A percentile compares a stretch with the other conserved stretches of the same genome.
These are phyloP conservation scores for Penicillium janthinellum DNA, from an alignment of 2,329 filamentous ascomycete genomes.

Conservation along the genomic window DNA sequence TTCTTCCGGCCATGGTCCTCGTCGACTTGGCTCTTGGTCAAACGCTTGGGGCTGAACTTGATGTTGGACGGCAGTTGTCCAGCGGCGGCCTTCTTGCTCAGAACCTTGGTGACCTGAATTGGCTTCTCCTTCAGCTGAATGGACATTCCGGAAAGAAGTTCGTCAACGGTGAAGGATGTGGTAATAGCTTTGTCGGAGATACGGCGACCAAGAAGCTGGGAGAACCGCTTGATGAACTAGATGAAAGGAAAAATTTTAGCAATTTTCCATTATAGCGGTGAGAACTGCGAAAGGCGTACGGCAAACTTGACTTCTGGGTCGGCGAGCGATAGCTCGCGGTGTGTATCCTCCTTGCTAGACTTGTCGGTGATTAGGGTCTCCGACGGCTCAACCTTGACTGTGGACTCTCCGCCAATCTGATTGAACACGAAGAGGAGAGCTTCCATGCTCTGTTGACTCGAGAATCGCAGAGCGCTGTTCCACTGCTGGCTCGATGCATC, in stretches of 20 bases:
- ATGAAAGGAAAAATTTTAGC: background rate
- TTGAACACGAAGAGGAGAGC: conserved; percentile 40
- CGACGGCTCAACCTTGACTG: conserved; percentile 20
- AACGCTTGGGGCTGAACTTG: conserved; percentile 62
- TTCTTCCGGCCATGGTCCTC: conserved; percentile 74
- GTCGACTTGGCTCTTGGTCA: conserved; percentile 73
- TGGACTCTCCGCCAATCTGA: conserved; percentile 32
- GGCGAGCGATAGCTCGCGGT: conserved; percentile 51
- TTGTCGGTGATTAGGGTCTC: conserved; percentile 27
- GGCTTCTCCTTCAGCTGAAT: conserved; percentile 45
- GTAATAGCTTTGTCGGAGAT: conserved; percentile 71
- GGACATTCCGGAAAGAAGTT: conserved; percentile 48
- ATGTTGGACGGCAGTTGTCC: conserved; percentile 68
- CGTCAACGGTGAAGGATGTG: conserved; percentile 55
- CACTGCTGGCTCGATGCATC: conserved; percentile 28
- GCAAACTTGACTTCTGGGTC: conserved; percentile 69
- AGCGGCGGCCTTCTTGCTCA: conserved; percentile 48
- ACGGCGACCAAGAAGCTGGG: conserved; percentile 76
- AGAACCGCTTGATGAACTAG: conserved; percentile 77
- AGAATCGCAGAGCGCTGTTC: conserved; percentile 35
- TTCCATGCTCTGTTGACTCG: conserved; percentile 32
- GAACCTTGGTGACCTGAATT: conserved; percentile 52
- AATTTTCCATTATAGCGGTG: background rate
- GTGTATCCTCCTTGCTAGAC: conserved; percentile 22
- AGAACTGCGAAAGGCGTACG: conserved; percentile 54